phyloP scores from a whole-genome alignment of 2,329 filamentous ascomycete species.

The Mycosphaerelloides madeirae region DNA sequence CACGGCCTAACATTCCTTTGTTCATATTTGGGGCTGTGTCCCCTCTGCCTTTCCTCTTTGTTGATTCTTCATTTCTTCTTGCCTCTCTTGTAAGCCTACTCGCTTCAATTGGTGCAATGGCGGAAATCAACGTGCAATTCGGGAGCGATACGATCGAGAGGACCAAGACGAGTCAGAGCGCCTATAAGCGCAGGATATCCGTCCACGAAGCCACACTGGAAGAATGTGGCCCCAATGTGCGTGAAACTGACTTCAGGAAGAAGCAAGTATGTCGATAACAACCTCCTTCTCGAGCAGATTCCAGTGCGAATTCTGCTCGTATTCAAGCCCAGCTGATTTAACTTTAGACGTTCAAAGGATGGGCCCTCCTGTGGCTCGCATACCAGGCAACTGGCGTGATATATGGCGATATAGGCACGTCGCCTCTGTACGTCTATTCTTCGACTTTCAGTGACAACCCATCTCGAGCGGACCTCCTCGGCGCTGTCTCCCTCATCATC shows the following conservation, averaged over 20 bases:
- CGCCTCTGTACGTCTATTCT: conserved; percentile 65
- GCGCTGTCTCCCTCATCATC: conserved; percentile 62
- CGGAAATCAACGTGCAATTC: conserved; percentile 8
- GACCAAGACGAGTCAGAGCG: conserved; percentile 1
- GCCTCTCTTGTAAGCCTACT: background rate
- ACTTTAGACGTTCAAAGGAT: conserved; percentile 29
- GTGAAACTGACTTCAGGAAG: conserved; percentile 13
- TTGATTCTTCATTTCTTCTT: no score
- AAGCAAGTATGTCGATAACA: conserved; percentile 12
- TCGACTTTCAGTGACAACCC: conserved; percentile 56
- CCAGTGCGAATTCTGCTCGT: conserved; percentile 1
- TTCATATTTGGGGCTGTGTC: background rate
- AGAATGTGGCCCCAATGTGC: conserved; percentile 8
- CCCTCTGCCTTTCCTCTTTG: background rate
- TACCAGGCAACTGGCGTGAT: conserved; percentile 64
- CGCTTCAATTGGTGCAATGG: no score
- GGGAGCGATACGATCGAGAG: conserved; percentile 7
- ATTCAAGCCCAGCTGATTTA: conserved; percentile 9
- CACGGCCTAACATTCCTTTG: background rate
- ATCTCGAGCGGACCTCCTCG: conserved; percentile 54
- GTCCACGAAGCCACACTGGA: conserved; percentile 3
- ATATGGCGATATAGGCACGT: conserved; percentile 64
- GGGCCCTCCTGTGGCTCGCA: conserved; percentile 44
- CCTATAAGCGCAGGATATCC: background rate
- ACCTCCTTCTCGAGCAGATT: conserved; percentile 2